A percentile compares a stretch with the other conserved stretches of the same genome.
phyloP scores from a whole-genome alignment of 345 rosid species.

The Arabidopsis arenosa region DNA sequence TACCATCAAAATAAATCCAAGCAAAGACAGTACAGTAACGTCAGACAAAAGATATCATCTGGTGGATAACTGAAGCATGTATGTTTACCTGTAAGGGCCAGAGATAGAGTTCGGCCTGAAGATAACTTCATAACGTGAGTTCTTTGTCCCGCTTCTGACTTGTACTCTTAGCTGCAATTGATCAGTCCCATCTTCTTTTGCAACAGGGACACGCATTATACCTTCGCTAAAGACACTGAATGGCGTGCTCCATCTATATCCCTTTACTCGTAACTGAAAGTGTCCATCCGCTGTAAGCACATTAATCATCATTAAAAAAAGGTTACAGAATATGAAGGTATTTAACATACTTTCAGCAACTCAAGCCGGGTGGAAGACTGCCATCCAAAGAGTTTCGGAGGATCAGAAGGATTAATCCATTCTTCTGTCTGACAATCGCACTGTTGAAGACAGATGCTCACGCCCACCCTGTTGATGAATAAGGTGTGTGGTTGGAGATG shows the following conservation, averaged over 20 bases:
- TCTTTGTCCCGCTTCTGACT: conserved; percentile 90
- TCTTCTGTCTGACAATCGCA: conserved; percentile 75
- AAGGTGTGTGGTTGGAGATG: conserved; percentile 90
- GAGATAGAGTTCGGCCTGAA: conserved; percentile 81
- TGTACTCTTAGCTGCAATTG: conserved; percentile 70
- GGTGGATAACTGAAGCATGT: conserved; percentile 31
- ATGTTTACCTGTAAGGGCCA: conserved; percentile 87
- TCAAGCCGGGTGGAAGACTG: conserved; percentile 68
- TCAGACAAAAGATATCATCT: conserved; percentile 23
- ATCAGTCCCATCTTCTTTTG: conserved; percentile 58
- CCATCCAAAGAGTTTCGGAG: conserved; percentile 85
- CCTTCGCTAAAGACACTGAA: conserved; percentile 86
- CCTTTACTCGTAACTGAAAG: conserved; percentile 73
- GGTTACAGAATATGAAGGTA: conserved; percentile 12
- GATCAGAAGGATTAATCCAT: conserved; percentile 87
- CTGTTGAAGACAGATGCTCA: conserved; percentile 81
- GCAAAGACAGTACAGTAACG: conserved; percentile 19
- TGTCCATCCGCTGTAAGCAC: conserved; percentile 28
- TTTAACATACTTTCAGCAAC: conserved; percentile 69
- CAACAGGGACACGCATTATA: conserved; percentile 67
- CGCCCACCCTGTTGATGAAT: conserved; percentile 82
- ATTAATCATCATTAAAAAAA: conserved; percentile 16
- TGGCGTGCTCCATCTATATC: conserved; percentile 87
- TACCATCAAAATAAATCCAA: conserved; percentile 6
- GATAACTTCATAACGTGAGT: conserved; percentile 88